Base-by-base conservation (phyloP, 75 land plant species). In the Adiantum capillusveneris region DNA sequence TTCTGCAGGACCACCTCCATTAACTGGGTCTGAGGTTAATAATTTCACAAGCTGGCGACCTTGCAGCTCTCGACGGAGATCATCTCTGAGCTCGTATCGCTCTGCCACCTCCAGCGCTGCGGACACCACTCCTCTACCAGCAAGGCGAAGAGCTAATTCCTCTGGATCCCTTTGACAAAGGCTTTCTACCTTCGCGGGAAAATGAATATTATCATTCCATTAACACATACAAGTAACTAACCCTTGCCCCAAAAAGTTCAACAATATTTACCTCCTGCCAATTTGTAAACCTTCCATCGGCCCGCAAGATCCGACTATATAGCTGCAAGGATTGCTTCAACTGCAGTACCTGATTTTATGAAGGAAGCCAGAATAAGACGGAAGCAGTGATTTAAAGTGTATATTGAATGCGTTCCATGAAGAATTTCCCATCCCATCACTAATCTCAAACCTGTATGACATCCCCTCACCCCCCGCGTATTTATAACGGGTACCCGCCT, bases 21-120 rank as follows among this genome's bases (percentile, higher is more conserved):
- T 82, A 0, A 84, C 76, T 31, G 99, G 97, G 59, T 95, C 99
- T 17, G 89, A 70, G 41, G 92, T 90, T 11, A 95, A 79, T 31
- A 95, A 74, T 60, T 90, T 90, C 27, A 95, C 99, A 64, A 95
- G 88, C 56, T 95, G 97, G 13, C 97, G 77, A 0, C 99, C 99
- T 64, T 95, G 86, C 62, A 95, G 65, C 68, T 95, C 99, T 65
- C 99, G 78, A 34, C 97, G 80, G 57, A 87, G 56, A 42, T 82
- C 89, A 53, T 76, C 78, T 31, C 98, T 80, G 44, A 95, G 65
- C 29, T 77, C 74, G 62, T 87, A 84, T 65, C 84, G 84, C 75
- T 95, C 99, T 66, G 97, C 96, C 13, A 95, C 96, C 57, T 95
- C 92, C 55, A 95, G 65, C 41, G 99, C 99, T 65, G 97, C 97